Evolutionary conservation across 495 filamentous ascomycete species (phyloP), one percentile per base, ranked within the genome.

Genomic region (Staphylotrichum longicolle): DNA sequence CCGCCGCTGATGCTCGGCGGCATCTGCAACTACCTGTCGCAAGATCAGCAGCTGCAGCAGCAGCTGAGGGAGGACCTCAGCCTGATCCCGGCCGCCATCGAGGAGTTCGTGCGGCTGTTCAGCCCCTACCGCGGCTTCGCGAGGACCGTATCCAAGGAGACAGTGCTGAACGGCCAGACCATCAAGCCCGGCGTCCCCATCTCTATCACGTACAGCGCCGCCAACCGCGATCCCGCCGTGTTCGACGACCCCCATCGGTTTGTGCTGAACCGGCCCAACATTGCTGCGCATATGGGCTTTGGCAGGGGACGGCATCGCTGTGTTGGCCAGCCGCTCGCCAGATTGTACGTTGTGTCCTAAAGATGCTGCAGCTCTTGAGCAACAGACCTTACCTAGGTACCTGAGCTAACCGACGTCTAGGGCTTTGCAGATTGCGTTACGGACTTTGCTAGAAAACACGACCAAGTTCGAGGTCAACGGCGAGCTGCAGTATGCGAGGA

Each of bases 111-210:
- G 14, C 35, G 50, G 5, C 34, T 53, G 6, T 53, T 53, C 3
- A 53, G 50, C 11, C 50, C 50, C 5, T 53, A 53, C 34, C 50
- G 50, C 7, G 50, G 50, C 34, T 53, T 53, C 9, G 14, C 50
- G 1, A 37, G 50, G 32, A 53, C 50, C 5, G 50, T 40, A n/a
- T 53, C 50, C 50, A 53, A 53, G 50, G 50, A 53, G 50, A 53
- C 15, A 8, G n/a, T 40, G 6, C 15, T 53, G 14, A 14, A 40
- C 34, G 50, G 50, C 5, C 50, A 53, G n/a, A 53, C 50, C 5
- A 53, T 53, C 34, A 37, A 27, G 50, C 50, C n/a, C 5, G 50
- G 50, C 0, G 50, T 53, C 11, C 50, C 50, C 7, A 53, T 53
- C n/a, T 8, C 50, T 7, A 34, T 40, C 50, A 53, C 50, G 10